A percentile compares a stretch with the other conserved stretches of the same genome.
These are phyloP conservation scores for Penicillium sp. DNA, from an alignment of 2,329 filamentous ascomycete species.

Conservation along the genomic window DNA sequence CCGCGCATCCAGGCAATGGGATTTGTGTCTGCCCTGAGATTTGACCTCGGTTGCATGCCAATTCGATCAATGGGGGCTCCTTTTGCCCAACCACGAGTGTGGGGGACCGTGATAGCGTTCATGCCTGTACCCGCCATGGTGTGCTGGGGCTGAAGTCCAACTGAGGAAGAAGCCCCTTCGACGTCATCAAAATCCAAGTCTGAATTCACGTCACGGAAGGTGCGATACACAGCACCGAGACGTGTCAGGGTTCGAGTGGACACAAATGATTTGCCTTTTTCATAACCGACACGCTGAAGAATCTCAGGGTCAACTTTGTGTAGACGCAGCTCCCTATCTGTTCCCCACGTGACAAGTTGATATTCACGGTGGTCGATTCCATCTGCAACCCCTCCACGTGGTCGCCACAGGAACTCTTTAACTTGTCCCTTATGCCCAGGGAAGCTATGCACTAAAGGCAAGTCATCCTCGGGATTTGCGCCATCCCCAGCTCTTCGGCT, in stretches of 20 bases:
- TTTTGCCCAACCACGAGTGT: constrained; percentile 47
- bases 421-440: constrained; percentile 61
- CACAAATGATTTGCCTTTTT: constrained; percentile 62
- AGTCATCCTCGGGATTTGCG: constrained; percentile 32
- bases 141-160: constrained; percentile 23
- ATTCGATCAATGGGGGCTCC: constrained; percentile 47
- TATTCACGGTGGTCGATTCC: constrained; percentile 82
- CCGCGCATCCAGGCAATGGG: constrained; percentile 64
- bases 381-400: constrained; percentile 65
- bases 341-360: constrained; percentile 88
- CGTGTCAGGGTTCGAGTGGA: constrained; percentile 69
- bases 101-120: constrained; percentile 52
- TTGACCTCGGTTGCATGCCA: constrained; percentile 49
- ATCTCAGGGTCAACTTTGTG: constrained; percentile 66
- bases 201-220: constrained; percentile 70
- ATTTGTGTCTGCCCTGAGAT: constrained; percentile 50
- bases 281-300: constrained; percentile 66
- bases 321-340: constrained; percentile 75
- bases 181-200: constrained; percentile 54
- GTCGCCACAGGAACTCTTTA: constrained; percentile 89
- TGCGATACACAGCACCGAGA: constrained; percentile 80
- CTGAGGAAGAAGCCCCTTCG: constrained; percentile 33
- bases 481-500: constrained; percentile 55
- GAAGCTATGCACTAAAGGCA: constrained; percentile 51
- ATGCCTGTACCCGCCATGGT: constrained; percentile 39